Base-by-base conservation (phyloP, 1,284 basidiomycete species). In the Cyathus pygmaeus region DNA sequence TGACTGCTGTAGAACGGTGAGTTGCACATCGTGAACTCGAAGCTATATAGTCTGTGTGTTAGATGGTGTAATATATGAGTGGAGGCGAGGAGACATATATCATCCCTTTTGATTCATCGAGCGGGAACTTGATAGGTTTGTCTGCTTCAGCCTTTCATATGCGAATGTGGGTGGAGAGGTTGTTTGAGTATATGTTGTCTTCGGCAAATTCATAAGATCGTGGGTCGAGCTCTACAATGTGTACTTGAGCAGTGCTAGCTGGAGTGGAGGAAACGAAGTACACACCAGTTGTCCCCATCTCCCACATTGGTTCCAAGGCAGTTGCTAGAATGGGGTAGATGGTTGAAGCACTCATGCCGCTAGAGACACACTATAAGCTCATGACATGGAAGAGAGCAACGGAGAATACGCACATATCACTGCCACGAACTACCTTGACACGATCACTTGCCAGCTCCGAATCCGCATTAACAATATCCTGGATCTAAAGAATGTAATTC, bases 21-120 rank as follows among this genome's bases (percentile, higher is more conserved):
- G 72, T 99, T 99, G 78, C 96, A 98, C 89, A 99, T 94, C 0
- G 89, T 89, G 66, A 96, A 94, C 60, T 89, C 85, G 74, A 86
- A 87, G 24, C 83, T 81, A 56, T 27, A 21, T 56, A 46, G 55
- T 51, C 27, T 36, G 10, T 44, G 39, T 33, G 21, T 13, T 27
- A n/a, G 33, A 24, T 39, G 19, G 27, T 51, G 36, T 65, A 77
- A 29, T 24, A 23, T 42, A 19, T 56, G 17, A 10, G 9, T 23
- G 2, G 15, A 4, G 21, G 17, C 17, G 39, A 42, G 26, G 21
- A 31, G 21, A 17, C 26, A 54, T 47, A 49, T 17, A 39, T 60
- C 52, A 52, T 44, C 46, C 63, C 55, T 39, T 58, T 52, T 54
- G 74, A 57, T 5, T 68, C 63, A 26, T 80, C 71, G 2, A 89